phyloP scores from a whole-genome alignment of 352 stramenopile species.

The Thalassiosira pacifica region DNA sequence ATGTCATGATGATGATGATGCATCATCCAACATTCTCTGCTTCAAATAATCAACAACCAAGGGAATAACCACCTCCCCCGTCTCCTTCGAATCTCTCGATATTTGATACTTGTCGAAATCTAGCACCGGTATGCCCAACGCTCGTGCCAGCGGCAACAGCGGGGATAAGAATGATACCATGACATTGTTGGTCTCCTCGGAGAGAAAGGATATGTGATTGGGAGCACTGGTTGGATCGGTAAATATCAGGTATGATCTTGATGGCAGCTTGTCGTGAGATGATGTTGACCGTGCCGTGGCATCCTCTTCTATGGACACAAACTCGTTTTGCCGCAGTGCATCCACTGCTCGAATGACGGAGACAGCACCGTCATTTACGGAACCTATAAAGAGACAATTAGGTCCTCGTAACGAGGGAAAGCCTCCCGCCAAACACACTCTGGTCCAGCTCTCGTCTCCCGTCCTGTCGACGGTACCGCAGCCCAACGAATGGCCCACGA shows the following conservation, averaged over 20 bases:
- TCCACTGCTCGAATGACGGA: conserved; percentile 35
- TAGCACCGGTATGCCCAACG: conserved; percentile 74
- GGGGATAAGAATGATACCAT: conserved; percentile 81
- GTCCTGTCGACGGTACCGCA: conserved; percentile 69
- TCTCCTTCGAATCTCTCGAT: conserved; percentile 62
- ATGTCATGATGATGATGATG: no score
- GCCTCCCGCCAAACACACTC: conserved; percentile 75
- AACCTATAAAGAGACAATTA: conserved; percentile 69
- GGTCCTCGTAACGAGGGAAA: conserved; percentile 35
- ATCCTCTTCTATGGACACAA: conserved; percentile 37
- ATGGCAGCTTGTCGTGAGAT: conserved; percentile 31
- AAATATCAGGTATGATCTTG: conserved; percentile 60
- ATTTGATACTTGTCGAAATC: conserved; percentile 84
- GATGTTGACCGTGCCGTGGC: background rate
- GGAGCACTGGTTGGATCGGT: conserved; percentile 64
- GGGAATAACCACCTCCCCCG: conserved; percentile 67
- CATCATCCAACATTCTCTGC: conserved; percentile 61
- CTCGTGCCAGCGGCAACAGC: conserved; percentile 73
- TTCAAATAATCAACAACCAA: conserved; percentile 70
- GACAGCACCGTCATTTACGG: conserved; percentile 74
- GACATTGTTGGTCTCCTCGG: conserved; percentile 69
- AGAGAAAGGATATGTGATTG: conserved; percentile 79
- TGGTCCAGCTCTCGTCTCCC: conserved; percentile 74
- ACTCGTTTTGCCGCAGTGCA: conserved; percentile 29
- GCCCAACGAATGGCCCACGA: conserved; percentile 80